These are phyloP conservation scores for Pichia cephalocereana DNA, from an alignment of 805 yeast species.

Conservation along the genomic window DNA sequence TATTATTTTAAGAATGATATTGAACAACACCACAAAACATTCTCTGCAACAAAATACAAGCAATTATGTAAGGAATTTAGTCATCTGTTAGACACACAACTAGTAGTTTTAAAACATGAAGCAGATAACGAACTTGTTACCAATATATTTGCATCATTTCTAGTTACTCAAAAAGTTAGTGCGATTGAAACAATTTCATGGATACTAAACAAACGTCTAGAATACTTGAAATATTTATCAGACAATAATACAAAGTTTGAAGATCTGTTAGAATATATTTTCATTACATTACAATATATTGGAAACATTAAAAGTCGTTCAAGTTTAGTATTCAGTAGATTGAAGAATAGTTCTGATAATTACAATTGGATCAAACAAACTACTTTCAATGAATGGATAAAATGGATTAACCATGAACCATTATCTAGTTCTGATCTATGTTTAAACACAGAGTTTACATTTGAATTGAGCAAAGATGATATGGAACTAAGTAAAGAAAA, in stretches of 20 bases:
- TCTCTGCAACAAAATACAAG: slow-evolving; percentile 13
- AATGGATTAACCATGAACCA: slow-evolving; percentile 19
- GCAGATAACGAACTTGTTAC: slow-evolving; percentile 23
- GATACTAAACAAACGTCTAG: slow-evolving; percentile 17
- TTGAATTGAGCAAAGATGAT: slow-evolving; percentile 11
- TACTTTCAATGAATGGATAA: slow-evolving; percentile 19
- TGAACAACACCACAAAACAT: slow-evolving; percentile 2
- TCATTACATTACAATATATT: slow-evolving; percentile 22
- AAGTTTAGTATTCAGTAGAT: slow-evolving; percentile 14
- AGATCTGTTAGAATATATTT: slow-evolving; percentile 21
- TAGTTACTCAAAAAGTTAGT: slow-evolving; percentile 12
- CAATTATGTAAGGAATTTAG: slow-evolving; percentile 14
- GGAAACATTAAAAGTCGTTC: slow-evolving; percentile 18
- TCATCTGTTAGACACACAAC: slow-evolving; percentile 13
- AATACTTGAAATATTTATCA: slow-evolving; percentile 7
- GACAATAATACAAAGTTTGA: slow-evolving; percentile 14
- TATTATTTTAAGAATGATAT: slow-evolving; percentile 16
- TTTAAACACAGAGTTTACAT: slow-evolving; percentile 11
- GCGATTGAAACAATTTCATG: slow-evolving; percentile 18
- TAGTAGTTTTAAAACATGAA: slow-evolving; percentile 17
- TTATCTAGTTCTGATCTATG: neutral
- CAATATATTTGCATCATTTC: slow-evolving; percentile 18
- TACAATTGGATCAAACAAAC: slow-evolving; percentile 23
- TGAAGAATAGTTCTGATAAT: slow-evolving; percentile 13
- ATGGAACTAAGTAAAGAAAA: slow-evolving; percentile 4